phyloP scores from a whole-genome alignment of 2,329 filamentous ascomycete species.

The Penicillium aurantiogriseum region DNA sequence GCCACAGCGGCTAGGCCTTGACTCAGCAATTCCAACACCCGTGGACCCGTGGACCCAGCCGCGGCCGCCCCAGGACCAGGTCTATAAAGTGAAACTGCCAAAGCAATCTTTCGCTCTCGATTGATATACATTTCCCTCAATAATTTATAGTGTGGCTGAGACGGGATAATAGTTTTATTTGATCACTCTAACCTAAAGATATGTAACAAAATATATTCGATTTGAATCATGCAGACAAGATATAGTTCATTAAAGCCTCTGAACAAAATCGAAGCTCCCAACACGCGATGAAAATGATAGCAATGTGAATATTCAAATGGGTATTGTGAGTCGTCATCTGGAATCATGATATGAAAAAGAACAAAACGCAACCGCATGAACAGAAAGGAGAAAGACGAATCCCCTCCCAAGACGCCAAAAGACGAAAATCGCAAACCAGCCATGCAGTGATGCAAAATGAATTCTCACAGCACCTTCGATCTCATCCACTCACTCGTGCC shows the following conservation, averaged over 20 bases:
- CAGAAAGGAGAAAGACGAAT: slow-evolving; percentile 1
- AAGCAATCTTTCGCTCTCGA: background rate
- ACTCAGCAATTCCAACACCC: slow-evolving; percentile 1
- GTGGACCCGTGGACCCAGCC: no score
- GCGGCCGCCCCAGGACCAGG: background rate
- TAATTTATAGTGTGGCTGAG: background rate
- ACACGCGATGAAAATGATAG: slow-evolving; percentile 11
- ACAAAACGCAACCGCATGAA: slow-evolving; percentile 2
- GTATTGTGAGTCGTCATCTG: slow-evolving; percentile 23
- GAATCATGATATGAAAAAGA: slow-evolving; percentile 13
- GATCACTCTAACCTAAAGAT: background rate
- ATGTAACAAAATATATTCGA: background rate
- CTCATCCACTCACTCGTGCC: slow-evolving; percentile 90
- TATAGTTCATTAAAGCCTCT: background rate
- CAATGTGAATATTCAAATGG: slow-evolving; percentile 21
- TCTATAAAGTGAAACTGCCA: no score
- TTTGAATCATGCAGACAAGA: slow-evolving; percentile 3
- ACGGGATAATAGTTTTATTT: no score
- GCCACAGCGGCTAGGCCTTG: background rate
- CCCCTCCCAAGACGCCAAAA: slow-evolving; percentile 1
- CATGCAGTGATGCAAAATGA: slow-evolving; percentile 3
- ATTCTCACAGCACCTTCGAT: slow-evolving; percentile 64
- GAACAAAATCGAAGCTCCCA: background rate
- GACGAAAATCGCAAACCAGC: slow-evolving; percentile 1
- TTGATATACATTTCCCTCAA: no score